phyloP scores from a whole-genome alignment of 441 rosid genomes.

The Populus tomentosa region DNA sequence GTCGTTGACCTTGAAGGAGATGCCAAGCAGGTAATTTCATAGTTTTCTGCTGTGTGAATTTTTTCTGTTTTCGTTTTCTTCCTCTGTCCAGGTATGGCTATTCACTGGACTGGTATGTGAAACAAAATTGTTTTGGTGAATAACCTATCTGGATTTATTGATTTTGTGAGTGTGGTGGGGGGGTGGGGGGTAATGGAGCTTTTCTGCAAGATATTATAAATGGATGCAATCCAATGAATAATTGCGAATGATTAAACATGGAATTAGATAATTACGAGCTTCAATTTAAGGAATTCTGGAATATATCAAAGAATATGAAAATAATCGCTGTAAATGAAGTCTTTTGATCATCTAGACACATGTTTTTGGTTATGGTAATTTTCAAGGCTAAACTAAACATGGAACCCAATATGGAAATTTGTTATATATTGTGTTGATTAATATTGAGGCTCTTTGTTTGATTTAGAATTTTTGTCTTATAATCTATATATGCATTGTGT shows the following conservation, averaged over 20 bases:
- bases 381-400: background rate
- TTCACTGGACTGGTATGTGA: background rate
- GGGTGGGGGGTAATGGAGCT: background rate
- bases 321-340: background rate
- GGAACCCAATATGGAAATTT: background rate
- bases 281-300: background rate
- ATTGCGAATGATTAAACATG: background rate
- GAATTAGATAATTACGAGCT: background rate
- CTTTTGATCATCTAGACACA: background rate
- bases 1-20: conserved; percentile 36
- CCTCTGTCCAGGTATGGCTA: background rate
- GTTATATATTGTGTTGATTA: background rate
- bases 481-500: background rate
- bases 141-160: background rate
- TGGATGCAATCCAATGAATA: background rate
- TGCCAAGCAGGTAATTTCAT: conserved; percentile 40
- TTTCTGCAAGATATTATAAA: background rate
- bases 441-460: background rate
- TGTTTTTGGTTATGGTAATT: background rate
- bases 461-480: background rate
- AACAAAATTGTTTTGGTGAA: background rate
- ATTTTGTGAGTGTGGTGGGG: too few relatives aligned
- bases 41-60: background rate
- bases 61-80: background rate
- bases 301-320: background rate